Conservation (phyloP, 331 rosid genomes). For the Prunus yedoensis region DNA sequence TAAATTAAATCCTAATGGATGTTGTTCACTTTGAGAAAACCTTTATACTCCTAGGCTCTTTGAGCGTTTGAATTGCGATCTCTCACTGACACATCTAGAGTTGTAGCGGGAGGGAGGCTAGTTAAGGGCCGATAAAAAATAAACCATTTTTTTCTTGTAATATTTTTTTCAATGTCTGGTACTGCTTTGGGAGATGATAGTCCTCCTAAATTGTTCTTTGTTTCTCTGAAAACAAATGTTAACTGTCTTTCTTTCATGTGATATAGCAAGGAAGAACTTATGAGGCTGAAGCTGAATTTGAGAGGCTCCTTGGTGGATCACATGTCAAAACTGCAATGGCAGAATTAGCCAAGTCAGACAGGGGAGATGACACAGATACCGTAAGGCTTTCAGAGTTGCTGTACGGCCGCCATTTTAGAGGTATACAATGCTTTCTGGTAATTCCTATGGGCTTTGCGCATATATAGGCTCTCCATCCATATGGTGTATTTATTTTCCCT, state of each 20-base stretch:
- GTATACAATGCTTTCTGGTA: conserved; percentile 32
- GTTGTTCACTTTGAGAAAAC: background rate
- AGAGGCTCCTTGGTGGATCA: conserved; percentile 80
- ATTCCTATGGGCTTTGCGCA: background rate
- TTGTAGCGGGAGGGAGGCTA: too few species aligned
- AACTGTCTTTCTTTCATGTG: conserved; percentile 26
- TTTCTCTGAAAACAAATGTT: background rate
- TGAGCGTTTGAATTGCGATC: too few species aligned
- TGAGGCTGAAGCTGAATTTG: conserved; percentile 88
- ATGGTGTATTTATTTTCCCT: conserved; percentile 10
- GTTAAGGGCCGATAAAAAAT: too few species aligned
- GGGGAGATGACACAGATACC: conserved; percentile 71
- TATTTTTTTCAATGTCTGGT: too few species aligned
- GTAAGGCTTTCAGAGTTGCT: conserved; percentile 78
- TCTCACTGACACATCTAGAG: too few species aligned
- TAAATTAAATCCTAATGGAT: background rate
- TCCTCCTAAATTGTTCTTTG: too few species aligned
- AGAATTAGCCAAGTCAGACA: conserved; percentile 68
- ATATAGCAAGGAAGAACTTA: conserved; percentile 82
- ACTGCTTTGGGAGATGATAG: too few species aligned
- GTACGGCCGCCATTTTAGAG: conserved; percentile 79
- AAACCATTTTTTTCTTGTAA: too few species aligned
- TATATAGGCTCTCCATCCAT: background rate
- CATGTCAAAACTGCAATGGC: conserved; percentile 80
- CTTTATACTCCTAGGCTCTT: background rate